Conservation (phyloP, 371 early-diverging fungal species). For the Mucor lusitanicus region DNA sequence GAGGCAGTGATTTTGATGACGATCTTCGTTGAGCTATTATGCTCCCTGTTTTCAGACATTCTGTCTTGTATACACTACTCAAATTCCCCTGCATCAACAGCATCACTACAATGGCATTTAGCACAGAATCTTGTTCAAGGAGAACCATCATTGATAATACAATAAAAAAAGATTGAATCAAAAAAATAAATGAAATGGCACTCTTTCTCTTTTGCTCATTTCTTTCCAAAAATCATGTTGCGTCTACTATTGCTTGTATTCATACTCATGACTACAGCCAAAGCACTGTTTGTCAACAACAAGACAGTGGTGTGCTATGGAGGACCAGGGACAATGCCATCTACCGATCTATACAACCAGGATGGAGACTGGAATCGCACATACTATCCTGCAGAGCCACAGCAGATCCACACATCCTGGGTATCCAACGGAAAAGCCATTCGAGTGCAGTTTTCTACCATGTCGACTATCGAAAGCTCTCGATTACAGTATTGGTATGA, state of each 20-base stretch:
- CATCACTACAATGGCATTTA: background rate
- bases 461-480: constrained; percentile 9
- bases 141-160: background rate
- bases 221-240: background rate
- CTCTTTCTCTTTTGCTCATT: background rate
- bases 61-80: background rate
- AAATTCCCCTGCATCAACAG: background rate
- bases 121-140: background rate
- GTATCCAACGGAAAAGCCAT: constrained; percentile 29
- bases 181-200: background rate
- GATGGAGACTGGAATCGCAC: constrained; percentile 35
- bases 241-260: background rate
- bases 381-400: constrained; percentile 32
- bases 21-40: constrained; percentile 45
- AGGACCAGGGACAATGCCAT: constrained; percentile 20
- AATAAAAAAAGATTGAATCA: background rate
- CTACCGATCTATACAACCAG: constrained; percentile 29
- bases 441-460: constrained; percentile 36
- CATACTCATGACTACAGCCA: background rate
- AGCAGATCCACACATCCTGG: constrained; percentile 41
- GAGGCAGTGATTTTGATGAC: constrained; percentile 66
- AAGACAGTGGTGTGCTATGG: constrained; percentile 17
- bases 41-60: background rate
- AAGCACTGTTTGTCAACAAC: background rate
- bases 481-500: constrained; percentile 36